Evolutionary conservation across 441 rosid genomes (phyloP), one percentile per base, ranked within the genome.

Genomic region (Melastoma candidum): DNA sequence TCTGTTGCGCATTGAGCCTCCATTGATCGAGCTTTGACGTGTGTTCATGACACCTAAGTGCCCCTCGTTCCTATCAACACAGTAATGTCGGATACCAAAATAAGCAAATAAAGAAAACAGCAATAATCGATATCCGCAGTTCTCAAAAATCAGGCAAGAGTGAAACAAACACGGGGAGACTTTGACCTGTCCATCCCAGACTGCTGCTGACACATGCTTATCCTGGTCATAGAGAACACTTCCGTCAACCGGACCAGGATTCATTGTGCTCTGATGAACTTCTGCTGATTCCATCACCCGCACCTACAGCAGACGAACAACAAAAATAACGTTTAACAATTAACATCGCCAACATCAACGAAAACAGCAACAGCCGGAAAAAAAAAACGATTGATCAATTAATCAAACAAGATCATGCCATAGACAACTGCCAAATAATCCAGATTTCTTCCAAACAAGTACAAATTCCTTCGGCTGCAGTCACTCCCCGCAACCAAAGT

Each of bases 31-130:
- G 65, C 77, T 93, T 93, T 0, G 97, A 87, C 4, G 98, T 93
- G 59, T 93, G 98, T 71, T 93, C 98, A 59, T 88, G 98, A 75
- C 98, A 93, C 73, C 98, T 81, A 60, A 93, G 87, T 1, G 93
- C 98, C 63, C 95, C 97, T 22, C 98, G 85, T 74, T 93, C 98
- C 97, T 93, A 59, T 4, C 7, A 7, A 36, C 41, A 4, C 8
- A 9, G 41, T 36, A 4, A 36, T 2, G 41, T 9, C 24, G 65
- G 14, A 26, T 39, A 54, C 27, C 13, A 13, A 36, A 36, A 9
- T 44, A 17, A n/a, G 36, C 44, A 52, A 22, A 47, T 46, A 60
- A 8, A 1, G 2, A 11, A 14, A 60, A 57, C 22, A 17, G 13
- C 45, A 39, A 57, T 3, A 27, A 8, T 12, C 22, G 17, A 17